phyloP scores from a whole-genome alignment of 305 asterid genomes.

The Solanum hybrid region DNA sequence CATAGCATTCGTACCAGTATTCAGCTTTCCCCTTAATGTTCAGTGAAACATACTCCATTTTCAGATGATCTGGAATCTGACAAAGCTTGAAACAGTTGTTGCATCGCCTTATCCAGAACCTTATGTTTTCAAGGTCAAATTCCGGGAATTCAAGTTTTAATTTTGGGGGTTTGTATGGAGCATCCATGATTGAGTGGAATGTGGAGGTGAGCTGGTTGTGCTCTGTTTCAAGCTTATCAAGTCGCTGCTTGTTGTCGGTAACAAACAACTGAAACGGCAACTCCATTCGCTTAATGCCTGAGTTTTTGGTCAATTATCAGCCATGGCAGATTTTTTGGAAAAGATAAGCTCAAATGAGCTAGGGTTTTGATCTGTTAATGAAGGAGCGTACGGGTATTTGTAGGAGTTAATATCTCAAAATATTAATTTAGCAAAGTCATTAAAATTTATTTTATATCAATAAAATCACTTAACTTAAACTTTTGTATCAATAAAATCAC shows the following conservation, averaged over 20 bases:
- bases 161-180: neutral
- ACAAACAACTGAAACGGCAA: neutral
- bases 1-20: neutral
- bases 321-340: neutral
- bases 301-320: neutral
- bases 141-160: neutral
- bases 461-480: too few species aligned
- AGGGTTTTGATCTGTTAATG: neutral
- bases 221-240: neutral
- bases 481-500: too few species aligned
- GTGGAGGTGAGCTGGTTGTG: neutral
- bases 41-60: neutral
- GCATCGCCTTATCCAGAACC: neutral
- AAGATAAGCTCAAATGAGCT: neutral
- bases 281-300: neutral
- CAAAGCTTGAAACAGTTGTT: neutral
- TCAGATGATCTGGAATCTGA: neutral
- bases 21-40: neutral
- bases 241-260: neutral
- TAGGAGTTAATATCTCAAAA: too few species aligned
- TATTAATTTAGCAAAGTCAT: too few species aligned
- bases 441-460: too few species aligned
- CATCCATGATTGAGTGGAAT: neutral
- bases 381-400: neutral
- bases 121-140: neutral